Evolutionary conservation across 345 rosid genomes (phyloP).

Genomic region (Eucalyptus microcorys): DNA sequence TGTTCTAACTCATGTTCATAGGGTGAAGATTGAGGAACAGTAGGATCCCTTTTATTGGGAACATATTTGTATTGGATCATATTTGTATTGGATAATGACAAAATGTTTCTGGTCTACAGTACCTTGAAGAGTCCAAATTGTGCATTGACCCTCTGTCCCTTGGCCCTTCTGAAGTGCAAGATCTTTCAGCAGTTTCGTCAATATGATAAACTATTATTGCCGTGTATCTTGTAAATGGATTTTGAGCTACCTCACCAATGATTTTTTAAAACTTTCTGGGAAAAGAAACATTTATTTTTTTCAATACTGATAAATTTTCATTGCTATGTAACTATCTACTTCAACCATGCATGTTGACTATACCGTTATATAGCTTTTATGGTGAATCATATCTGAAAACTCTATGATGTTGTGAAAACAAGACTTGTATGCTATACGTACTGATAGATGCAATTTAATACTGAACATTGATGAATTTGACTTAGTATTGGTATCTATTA

Average conservation of each 20-base stretch:
- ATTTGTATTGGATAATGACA: background rate
- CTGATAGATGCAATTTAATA: background rate
- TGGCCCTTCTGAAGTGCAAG: background rate
- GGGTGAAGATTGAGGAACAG: background rate
- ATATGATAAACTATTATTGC: background rate
- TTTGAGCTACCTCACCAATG: background rate
- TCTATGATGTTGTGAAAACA: background rate
- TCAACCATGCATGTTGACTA: background rate
- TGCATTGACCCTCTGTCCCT: background rate
- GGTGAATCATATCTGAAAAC: background rate
- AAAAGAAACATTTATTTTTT: background rate
- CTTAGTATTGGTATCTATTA: background rate
- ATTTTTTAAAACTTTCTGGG: background rate
- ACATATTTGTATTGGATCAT: background rate
- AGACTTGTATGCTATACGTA: background rate
- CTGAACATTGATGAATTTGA: background rate
- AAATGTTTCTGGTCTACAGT: background rate
- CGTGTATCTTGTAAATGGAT: background rate
- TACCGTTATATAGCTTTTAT: background rate
- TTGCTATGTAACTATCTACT: background rate
- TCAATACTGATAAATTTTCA: background rate
- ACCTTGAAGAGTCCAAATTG: background rate
- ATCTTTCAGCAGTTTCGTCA: background rate
- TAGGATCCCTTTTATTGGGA: background rate
- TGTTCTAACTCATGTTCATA: background rate